These are phyloP conservation scores for Melaleuca quinquenervia DNA, from an alignment of 345 rosid genomes.

Conservation along the genomic window DNA sequence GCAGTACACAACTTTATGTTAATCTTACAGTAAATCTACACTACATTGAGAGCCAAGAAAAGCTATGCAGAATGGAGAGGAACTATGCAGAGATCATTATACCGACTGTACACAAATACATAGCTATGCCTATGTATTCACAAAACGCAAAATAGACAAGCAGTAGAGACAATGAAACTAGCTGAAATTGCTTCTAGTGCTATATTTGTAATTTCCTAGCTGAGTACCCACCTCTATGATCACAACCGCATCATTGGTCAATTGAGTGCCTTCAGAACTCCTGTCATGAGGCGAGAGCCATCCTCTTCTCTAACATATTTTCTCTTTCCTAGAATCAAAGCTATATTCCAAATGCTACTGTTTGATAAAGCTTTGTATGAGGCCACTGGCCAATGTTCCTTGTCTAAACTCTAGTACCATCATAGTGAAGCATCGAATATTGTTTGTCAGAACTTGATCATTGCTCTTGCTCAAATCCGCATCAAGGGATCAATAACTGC, in stretches of 20 bases:
- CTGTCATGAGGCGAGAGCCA: background rate
- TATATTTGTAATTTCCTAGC: background rate
- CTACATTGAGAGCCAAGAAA: background rate
- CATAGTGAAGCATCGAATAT: background rate
- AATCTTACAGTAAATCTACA: background rate
- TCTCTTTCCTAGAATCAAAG: background rate
- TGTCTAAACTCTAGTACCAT: background rate
- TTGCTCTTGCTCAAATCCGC: background rate
- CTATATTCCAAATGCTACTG: background rate
- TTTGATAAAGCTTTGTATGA: background rate
- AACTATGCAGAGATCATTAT: background rate
- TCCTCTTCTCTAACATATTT: background rate
- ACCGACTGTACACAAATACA: background rate
- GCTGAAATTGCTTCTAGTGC: background rate
- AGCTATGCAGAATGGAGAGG: background rate
- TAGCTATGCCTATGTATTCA: background rate
- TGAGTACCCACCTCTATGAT: background rate
- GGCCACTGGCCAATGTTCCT: background rate
- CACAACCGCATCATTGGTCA: background rate
- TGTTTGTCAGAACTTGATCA: background rate
- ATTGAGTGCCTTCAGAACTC: background rate
- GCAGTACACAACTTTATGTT: background rate
- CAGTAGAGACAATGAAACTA: background rate
- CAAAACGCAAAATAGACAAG: background rate
- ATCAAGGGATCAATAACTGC: background rate